Conservation (phyloP, 805 yeast species). For the Sugiyamaella valdiviana region DNA sequence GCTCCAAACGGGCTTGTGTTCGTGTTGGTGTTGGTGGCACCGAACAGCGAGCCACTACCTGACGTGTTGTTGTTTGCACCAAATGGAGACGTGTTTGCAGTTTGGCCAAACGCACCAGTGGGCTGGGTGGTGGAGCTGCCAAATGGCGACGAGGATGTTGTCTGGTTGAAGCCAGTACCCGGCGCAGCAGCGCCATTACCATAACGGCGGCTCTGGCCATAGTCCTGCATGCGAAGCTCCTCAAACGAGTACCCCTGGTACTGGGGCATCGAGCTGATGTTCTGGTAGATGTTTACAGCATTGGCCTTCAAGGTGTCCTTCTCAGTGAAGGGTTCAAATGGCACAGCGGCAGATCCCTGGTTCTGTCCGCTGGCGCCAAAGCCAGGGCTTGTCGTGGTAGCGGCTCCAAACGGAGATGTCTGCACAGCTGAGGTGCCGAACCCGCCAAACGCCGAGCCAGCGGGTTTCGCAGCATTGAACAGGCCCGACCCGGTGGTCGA, state of each 20-base stretch:
- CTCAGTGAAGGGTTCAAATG: constrained; percentile 65
- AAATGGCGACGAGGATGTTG: constrained; percentile 36
- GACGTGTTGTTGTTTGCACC: constrained; percentile 32
- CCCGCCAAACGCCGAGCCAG: constrained; percentile 27
- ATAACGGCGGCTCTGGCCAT: constrained; percentile 60
- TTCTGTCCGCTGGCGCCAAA: constrained; percentile 30
- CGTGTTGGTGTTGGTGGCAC: constrained; percentile 22
- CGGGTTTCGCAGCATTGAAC: constrained; percentile 18
- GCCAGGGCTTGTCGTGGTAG: constrained; percentile 28
- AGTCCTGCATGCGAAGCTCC: constrained; percentile 85
- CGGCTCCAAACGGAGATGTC: constrained; percentile 42
- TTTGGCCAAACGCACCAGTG: constrained; percentile 24
- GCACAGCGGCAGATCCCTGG: constrained; percentile 66
- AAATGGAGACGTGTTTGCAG: constrained; percentile 31
- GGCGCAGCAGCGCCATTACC: constrained; percentile 39
- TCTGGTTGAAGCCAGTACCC: constrained; percentile 21
- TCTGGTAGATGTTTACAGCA: constrained; percentile 57
- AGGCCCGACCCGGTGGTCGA: constrained; percentile 15
- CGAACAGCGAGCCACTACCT: constrained; percentile 31
- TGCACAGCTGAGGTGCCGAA: constrained; percentile 29
- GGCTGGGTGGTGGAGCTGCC: constrained; percentile 27
- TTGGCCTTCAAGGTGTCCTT: constrained; percentile 54
- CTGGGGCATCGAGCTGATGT: constrained; percentile 84
- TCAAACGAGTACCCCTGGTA: constrained; percentile 75
- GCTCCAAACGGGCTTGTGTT: constrained; percentile 16